Evolutionary conservation across 306 rosid genomes (phyloP).

Genomic region (Dryas drummondii): DNA sequence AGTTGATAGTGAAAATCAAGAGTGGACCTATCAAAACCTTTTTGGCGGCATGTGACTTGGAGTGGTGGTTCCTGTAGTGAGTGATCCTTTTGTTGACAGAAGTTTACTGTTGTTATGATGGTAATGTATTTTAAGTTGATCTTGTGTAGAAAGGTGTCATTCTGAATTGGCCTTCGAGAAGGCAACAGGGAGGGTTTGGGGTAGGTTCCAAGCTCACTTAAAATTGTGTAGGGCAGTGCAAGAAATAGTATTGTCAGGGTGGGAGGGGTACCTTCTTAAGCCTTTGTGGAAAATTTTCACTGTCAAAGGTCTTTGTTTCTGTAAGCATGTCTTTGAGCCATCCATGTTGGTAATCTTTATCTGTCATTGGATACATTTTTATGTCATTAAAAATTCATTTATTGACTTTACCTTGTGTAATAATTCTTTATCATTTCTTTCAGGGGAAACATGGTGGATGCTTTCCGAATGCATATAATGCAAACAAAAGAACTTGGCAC

Average conservation of each 20-base stretch:
- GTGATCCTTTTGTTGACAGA: background rate
- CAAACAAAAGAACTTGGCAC: conserved; percentile 98
- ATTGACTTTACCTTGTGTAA: background rate
- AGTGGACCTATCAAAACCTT: too few relatives aligned
- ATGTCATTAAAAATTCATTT: background rate
- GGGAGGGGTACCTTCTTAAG: background rate
- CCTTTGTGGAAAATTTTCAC: background rate
- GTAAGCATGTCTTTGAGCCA: background rate
- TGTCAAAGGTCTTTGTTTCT: background rate
- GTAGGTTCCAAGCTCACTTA: background rate
- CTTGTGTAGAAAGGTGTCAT: conserved; percentile 1
- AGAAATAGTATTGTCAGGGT: background rate
- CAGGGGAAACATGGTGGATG: conserved; percentile 99
- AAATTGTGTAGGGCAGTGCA: background rate
- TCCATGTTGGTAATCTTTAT: background rate
- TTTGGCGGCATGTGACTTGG: background rate
- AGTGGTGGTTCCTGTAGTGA: background rate
- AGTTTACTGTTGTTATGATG: background rate
- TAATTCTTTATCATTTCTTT: conserved; percentile 11
- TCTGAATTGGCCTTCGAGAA: background rate
- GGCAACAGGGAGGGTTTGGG: background rate
- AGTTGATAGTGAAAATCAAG: background rate
- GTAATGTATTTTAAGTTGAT: background rate
- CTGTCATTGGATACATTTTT: conserved; percentile 10
- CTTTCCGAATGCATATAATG: conserved; percentile 91